Evolutionary conservation across 768 basidiomycete genomes (phyloP), one percentile per base, ranked within the genome.

Genomic region (Tulasnella sp.): DNA sequence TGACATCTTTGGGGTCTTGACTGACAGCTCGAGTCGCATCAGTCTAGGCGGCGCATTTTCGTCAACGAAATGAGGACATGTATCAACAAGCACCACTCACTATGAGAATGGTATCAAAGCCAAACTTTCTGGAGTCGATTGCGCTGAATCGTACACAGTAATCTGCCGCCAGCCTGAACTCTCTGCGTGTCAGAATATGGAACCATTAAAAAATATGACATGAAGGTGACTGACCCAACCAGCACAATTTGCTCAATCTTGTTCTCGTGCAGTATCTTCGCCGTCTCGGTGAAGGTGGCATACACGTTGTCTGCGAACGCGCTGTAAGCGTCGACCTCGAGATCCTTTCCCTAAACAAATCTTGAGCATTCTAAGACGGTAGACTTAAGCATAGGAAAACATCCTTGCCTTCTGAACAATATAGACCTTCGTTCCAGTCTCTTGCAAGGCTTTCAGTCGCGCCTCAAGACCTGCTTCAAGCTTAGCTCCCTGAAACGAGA

Each of bases 311-410:
- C 81, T 49, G 73, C 75, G 66, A 91, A 91, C 1, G 84, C 87
- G n/a, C 84, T 87, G 66, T 92, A 92, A 44, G 82, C 82, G 67
- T 92, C 89, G 63, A 89, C 75, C 30, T 72, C 73, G 0, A 68
- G 68, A 61, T 87, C 72, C 3, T 68, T 73, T 42, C 85, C 86
- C 72, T 73, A 53, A n/a, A 15, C 12, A 52, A 41, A 31, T n/a
- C 10, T 21, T 25, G 10, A 56, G 12, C 29, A 30, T 27, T 17
- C 5, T 3, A 7, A 5, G 8, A 48, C 10, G 19, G 19, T 7
- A 48, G 7, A 48, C n/a, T 48, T 19, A 27, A 19, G 41, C n/a
- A 48, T 48, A 5, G 7, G 45, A 48, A 52, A 52, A 31, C 4
- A 19, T 2, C 60, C 67, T 22, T 42, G 68, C 72, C 67, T 73